Base-by-base conservation (phyloP, 257 asterid species). In the Avicennia marina region DNA sequence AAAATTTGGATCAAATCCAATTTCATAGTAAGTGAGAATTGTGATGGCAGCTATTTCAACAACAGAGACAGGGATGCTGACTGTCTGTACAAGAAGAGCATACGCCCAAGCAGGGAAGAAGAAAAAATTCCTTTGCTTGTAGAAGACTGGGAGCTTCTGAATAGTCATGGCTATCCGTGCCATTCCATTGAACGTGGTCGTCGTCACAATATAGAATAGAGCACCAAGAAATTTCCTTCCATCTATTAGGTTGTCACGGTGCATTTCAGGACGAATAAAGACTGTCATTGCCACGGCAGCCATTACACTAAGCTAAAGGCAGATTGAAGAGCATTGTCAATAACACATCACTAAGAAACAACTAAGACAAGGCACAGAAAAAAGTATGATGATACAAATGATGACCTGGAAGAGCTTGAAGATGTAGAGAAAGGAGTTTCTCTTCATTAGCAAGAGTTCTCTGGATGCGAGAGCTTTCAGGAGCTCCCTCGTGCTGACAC, bases 71-170 rank as follows among this genome's bases (percentile, higher is more conserved):
- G 81, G 81, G 1, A 71, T 67, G n/a, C 51, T 60, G 16, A 63
- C 43, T 1, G 71, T 53, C 63, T 69, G 55, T 47, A 38, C 2
- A 2, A 64, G 78, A 16, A 75, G 21, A 15, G 75, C 72, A 59
- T 67, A 67, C 11, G 66, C 63, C 81, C 78, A 75, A 4, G 78
- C 31, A 22, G 81, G 81, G 48, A 19, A 75, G 32, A 75, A 70
- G 6, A 45, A 57, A 52, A 48, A 56, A 38, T 70, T 70, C 58
- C 81, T 66, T 33, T 75, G 81, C 46, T 75, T 75, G 53, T 57
- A 75, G 57, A 75, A 75, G 20, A 75, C 56, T 2, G 81, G 74
- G 53, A 75, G 77, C 39, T 67, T 66, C 11, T 22, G 22, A 12
- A 75, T 65, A 13, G 58, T 58, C 64, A 66, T 3, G 13, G 63